Evolutionary conservation across 192 early-diverging fungal species (phyloP), one percentile per base, ranked within the genome.

Genomic region (Coemansia sp.): DNA sequence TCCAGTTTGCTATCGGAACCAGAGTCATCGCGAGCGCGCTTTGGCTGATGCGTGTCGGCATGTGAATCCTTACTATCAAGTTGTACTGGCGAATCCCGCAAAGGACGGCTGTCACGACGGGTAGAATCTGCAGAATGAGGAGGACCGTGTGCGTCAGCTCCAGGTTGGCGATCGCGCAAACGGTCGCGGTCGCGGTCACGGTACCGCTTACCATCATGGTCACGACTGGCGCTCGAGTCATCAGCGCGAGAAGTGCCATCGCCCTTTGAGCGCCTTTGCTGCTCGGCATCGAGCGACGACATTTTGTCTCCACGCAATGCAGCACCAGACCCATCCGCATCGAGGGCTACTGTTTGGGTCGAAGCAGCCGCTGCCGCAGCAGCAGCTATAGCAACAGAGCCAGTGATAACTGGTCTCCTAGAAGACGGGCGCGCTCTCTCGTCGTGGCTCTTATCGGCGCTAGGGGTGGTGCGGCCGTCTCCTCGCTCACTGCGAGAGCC

Each of bases 31-130:
- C 72, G 64, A 2, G 24, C 14, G 26, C 77, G 77, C 45, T 63
- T 67, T 7, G 35, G 38, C n/a, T 62, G 28, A 18, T 46, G 50
- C 31, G 43, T n/a, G 3, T 70, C 77, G 0, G 20, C 23, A 21
- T 31, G 62, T 2, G 51, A 59, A 7, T 64, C 68, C 9, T 63
- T 40, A 26, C 62, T 62, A 18, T 63, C 57, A 16, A 40, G 61
- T 9, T 39, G 71, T 21, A 48, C 60, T 7, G 77, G 68, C 13
- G 77, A 79, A 13, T 40, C 61, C 11, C 71, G 67, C 24, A 51
- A 6, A 18, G 69, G 65, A 20, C 69, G 75, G 66, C 58, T 65
- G 33, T 77, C 75, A 66, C 75, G 75, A 13, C 64, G 56, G 14
- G 28, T 48, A 21, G 35, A n/a, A 1, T 74, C 71, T 1, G 42